Evolutionary conservation across 306 rosid species (phyloP).

Genomic region (Prunus mira): DNA sequence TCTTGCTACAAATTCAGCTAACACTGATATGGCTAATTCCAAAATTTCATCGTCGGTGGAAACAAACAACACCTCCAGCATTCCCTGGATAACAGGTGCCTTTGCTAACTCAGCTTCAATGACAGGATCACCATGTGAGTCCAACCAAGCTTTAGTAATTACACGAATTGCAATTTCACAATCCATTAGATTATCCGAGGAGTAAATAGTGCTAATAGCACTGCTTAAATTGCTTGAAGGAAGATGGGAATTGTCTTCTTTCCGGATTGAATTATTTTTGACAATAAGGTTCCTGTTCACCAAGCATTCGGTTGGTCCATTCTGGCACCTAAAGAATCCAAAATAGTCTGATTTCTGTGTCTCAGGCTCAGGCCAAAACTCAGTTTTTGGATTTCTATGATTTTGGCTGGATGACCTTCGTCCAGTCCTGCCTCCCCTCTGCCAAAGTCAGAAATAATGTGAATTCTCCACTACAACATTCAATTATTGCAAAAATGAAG

Average conservation of each 20-base stretch:
- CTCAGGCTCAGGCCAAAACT: conserved; percentile 31
- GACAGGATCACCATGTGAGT: conserved; percentile 50
- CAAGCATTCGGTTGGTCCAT: conserved; percentile 39
- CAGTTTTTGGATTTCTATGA: conserved; percentile 32
- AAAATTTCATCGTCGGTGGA: conserved; percentile 69
- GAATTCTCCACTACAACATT: conserved; percentile 18
- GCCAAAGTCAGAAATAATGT: conserved; percentile 18
- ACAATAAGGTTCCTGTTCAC: conserved; percentile 24
- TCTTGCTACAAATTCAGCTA: conserved; percentile 53
- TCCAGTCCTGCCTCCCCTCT: conserved; percentile 37
- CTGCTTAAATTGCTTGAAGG: conserved; percentile 43
- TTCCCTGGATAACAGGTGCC: conserved; percentile 55
- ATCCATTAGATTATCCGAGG: conserved; percentile 51
- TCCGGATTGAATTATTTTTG: conserved; percentile 31
- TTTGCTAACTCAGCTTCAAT: conserved; percentile 57
- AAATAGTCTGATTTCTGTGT: conserved; percentile 46
- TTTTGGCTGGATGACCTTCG: conserved; percentile 38
- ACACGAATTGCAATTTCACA: conserved; percentile 64
- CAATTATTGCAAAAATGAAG: neutral
- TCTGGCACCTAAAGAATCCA: conserved; percentile 56
- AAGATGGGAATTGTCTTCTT: conserved; percentile 28
- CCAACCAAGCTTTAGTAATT: conserved; percentile 67
- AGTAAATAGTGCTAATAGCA: conserved; percentile 54
- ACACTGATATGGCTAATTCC: conserved; percentile 62
- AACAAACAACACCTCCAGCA: conserved; percentile 67